Evolutionary conservation across 2,329 filamentous ascomycete species (phyloP), one percentile per base, ranked within the genome.

Genomic region (Lachnum nothofagi): DNA sequence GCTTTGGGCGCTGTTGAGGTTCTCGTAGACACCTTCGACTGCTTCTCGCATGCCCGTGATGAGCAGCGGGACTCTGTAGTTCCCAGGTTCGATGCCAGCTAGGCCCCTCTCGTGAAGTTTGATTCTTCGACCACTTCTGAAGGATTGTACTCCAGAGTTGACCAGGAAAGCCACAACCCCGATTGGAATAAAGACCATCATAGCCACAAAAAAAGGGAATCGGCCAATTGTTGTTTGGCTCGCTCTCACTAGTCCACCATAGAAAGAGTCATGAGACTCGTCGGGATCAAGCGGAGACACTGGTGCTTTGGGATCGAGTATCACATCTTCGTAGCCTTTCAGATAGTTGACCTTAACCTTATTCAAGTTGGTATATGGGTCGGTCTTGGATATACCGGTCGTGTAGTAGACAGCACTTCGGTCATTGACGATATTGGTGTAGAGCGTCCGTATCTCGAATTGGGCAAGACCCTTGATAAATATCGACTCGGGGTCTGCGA

Each of bases 361-460:
- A 17, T 83, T 78, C 14, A 86, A 64, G 55, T 90, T 75, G 0
- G 75, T 75, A 63, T 82, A 97, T 0, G 90, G 91, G 60, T 97
- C 88, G 0, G 77, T 86, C 60, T 82, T 83, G 20, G 83, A 77
- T 39, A 96, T 88, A 17, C 75, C 76, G 0, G 89, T 88, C 0
- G 91, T 96, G 65, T 91, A 95, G 68, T 87, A 88, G 1, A 85
- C 80, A 4, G 88, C 88, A 38, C 80, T 88, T 46, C 83, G 76
- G 69, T 97, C 91, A 67, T 96, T 95, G 63, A 86, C 72, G 40
- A 95, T 83, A 64, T 97, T 97, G 35, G 85, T 77, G 66, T 97
- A 97, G 1, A 95, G 71, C 3, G 81, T 86, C 50, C 83, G 84
- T 46, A 86, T 77, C 65, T 83, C 80, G 71, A 97, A 97, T 58